phyloP scores from a whole-genome alignment of 345 rosid genomes.

The Carallia pectinifolia region DNA sequence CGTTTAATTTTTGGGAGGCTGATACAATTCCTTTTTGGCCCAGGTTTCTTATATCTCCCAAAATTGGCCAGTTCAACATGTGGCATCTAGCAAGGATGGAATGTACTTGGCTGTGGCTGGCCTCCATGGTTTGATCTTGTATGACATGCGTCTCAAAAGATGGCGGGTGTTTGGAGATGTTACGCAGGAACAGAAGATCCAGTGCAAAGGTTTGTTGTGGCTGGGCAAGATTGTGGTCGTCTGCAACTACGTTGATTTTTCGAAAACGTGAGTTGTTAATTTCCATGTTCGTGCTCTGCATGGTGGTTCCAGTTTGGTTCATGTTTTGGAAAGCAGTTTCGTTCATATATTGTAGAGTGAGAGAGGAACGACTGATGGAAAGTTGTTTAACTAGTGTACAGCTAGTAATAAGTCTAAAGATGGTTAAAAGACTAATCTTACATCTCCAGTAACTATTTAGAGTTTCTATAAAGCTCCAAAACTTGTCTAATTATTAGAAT shows the following conservation, averaged over 20 bases:
- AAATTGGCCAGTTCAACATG: slow-evolving; percentile 99
- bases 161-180: slow-evolving; percentile 98
- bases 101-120: slow-evolving; percentile 95
- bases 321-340: slow-evolving; percentile 7
- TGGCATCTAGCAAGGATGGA: slow-evolving; percentile 97
- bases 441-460: no score
- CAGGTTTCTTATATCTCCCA: slow-evolving; percentile 90
- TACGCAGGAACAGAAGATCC: slow-evolving; percentile 91
- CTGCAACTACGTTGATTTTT: slow-evolving; percentile 80
- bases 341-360: neutral
- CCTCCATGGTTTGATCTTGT: slow-evolving; percentile 83
- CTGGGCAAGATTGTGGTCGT: slow-evolving; percentile 88
- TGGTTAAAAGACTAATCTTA: no score
- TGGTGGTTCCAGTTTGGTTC: slow-evolving; percentile 10
- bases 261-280: slow-evolving; percentile 61
- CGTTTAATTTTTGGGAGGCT: slow-evolving; percentile 25
- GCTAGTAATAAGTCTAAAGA: no score
- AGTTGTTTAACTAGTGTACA: no score
- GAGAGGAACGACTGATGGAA: no score
- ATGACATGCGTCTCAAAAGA: slow-evolving; percentile 75
- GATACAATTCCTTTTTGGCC: slow-evolving; percentile 29
- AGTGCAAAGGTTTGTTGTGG: slow-evolving; percentile 95
- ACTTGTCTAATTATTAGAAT: no score
- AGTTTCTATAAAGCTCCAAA: no score
- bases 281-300: neutral